These are phyloP conservation scores for Daldinia vernicosa DNA, from an alignment of 495 filamentous ascomycete genomes.

Conservation along the genomic window DNA sequence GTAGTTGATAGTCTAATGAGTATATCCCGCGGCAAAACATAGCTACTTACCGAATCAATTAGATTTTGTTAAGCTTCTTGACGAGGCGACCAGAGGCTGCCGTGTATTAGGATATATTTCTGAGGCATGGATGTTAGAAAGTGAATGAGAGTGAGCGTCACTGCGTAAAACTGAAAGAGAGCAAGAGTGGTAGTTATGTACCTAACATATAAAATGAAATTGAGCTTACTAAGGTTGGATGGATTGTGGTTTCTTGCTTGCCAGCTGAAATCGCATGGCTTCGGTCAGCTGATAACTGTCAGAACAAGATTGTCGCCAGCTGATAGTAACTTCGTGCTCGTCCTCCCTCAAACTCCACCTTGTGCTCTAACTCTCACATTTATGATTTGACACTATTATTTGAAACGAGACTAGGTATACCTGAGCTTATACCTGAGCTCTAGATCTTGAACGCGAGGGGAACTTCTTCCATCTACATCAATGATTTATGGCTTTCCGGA, in stretches of 20 bases:
- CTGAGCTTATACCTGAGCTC: neutral
- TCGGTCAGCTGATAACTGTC: constrained; percentile 5
- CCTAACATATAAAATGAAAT: neutral
- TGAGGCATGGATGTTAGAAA: neutral
- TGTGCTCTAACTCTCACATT: neutral
- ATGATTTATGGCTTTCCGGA: constrained; percentile 1
- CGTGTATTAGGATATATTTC: neutral
- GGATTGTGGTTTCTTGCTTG: neutral
- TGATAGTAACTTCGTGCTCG: constrained; percentile 8
- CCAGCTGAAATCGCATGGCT: neutral
- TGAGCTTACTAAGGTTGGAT: neutral
- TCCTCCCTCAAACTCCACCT: constrained; percentile 1
- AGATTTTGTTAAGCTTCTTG: neutral
- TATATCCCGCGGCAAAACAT: constrained; percentile 5
- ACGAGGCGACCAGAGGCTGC: no score
- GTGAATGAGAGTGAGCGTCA: neutral
- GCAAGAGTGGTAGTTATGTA: neutral
- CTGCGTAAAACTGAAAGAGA: no score
- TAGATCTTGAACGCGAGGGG: constrained; percentile 5
- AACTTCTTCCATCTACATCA: neutral
- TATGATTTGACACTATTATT: constrained; percentile 20
- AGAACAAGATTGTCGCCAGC: neutral
- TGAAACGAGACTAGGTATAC: neutral
- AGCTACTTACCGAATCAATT: constrained; percentile 3
- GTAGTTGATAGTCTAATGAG: constrained; percentile 2